Evolutionary conservation across 345 rosid species (phyloP).

Genomic region (Cardiospermum halicacabum): DNA sequence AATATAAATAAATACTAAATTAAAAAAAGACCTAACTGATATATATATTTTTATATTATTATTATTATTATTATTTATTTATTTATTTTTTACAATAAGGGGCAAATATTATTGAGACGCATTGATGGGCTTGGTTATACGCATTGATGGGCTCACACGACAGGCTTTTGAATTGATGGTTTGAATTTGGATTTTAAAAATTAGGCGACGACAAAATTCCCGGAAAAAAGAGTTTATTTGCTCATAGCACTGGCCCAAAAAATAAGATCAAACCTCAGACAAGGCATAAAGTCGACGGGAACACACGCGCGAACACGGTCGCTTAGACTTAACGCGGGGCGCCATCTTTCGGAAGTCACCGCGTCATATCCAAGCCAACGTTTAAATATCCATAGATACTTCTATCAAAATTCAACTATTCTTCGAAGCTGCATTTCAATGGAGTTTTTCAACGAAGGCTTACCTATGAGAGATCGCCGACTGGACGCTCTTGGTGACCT

Average conservation of each 20-base stretch:
- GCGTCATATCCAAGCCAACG: constrained; percentile 9
- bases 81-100: no score
- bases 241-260: no score
- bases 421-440: constrained; percentile 15
- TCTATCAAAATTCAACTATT: not conserved
- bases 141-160: no score
- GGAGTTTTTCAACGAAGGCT: constrained; percentile 28
- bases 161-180: no score
- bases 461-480: constrained; percentile 50
- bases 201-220: not conserved
- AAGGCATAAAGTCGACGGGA: not conserved
- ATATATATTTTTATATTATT: no score
- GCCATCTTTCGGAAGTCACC: constrained; percentile 3
- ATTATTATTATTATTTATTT: no score
- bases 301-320: not conserved
- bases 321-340: constrained; percentile 3
- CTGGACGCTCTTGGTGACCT: constrained; percentile 67
- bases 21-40: no score
- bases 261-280: not conserved
- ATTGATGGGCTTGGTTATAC: no score
- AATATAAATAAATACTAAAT: no score
- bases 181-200: no score
- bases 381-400: not conserved
- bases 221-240: no score
- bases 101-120: no score